phyloP scores from a whole-genome alignment of 495 filamentous ascomycete species.

The Amorphotheca resinae region DNA sequence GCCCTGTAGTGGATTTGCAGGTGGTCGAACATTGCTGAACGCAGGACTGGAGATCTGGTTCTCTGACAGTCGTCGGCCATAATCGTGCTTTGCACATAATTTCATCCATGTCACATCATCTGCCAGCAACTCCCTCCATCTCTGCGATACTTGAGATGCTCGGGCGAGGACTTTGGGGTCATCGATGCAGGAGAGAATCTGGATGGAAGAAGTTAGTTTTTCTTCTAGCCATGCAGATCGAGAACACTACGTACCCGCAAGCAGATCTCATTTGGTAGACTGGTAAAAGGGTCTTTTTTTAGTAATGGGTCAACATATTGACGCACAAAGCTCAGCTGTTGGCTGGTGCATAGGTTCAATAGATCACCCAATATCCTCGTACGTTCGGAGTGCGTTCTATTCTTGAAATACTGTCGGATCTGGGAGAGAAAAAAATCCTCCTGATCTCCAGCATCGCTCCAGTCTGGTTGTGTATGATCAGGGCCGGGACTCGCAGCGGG shows the following conservation, averaged over 20 bases:
- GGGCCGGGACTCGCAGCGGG: constrained; percentile 44
- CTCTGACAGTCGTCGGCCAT: constrained; percentile 46
- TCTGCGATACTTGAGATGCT: constrained; percentile 81
- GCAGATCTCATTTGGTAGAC: constrained; percentile 83
- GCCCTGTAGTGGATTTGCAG: constrained; percentile 14
- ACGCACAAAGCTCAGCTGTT: constrained; percentile 87
- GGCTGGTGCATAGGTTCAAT: constrained; percentile 83
- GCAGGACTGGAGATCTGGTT: constrained; percentile 10
- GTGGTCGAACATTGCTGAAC: constrained; percentile 13
- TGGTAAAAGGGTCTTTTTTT: constrained; percentile 89
- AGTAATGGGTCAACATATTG: constrained; percentile 83
- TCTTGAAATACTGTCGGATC: constrained; percentile 38
- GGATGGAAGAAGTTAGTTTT: constrained; percentile 4
- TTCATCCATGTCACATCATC: constrained; percentile 99
- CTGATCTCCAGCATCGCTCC: constrained; percentile 37
- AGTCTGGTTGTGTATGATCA: constrained; percentile 36
- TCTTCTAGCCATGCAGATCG: background rate
- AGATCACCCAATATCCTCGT: constrained; percentile 65
- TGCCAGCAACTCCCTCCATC: constrained; percentile 85
- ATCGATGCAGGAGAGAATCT: constrained; percentile 90
- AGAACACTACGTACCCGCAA: constrained; percentile 46
- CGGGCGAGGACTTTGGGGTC: constrained; percentile 85
- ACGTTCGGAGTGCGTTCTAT: constrained; percentile 36
- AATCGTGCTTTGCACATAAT: constrained; percentile 85
- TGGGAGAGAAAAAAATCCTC: constrained; percentile 39